phyloP scores from a whole-genome alignment of 78 protist species.

The Guillardia theta region DNA sequence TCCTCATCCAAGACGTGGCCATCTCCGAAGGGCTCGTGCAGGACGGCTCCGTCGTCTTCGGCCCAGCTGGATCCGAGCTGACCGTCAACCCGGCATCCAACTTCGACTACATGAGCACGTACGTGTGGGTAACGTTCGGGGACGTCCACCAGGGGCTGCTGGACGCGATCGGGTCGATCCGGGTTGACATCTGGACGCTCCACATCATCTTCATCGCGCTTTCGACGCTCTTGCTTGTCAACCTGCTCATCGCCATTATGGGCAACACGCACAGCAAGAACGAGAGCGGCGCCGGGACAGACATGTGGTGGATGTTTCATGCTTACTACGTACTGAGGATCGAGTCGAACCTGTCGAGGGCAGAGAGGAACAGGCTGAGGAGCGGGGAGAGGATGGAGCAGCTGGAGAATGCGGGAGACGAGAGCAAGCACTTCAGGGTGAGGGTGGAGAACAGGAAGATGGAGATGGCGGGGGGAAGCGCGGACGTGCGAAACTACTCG shows the following conservation, averaged over 20 bases:
- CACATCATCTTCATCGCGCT: background rate
- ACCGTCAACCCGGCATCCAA: background rate
- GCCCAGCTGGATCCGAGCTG: background rate
- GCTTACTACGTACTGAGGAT: background rate
- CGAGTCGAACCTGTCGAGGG: background rate
- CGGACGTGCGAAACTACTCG: background rate
- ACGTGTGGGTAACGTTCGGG: background rate
- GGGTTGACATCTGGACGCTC: background rate
- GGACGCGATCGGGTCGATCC: background rate
- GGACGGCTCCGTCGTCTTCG: background rate
- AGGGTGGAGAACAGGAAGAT: background rate
- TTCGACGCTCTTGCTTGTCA: background rate
- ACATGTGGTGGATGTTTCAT: background rate
- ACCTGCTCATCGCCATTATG: conserved; percentile 2
- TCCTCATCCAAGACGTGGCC: background rate
- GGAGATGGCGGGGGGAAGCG: background rate
- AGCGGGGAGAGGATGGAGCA: too few relatives aligned
- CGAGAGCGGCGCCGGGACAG: background rate
- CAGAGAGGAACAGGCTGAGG: too few relatives aligned
- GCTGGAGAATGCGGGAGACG: background rate
- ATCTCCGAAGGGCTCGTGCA: background rate
- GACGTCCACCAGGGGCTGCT: background rate
- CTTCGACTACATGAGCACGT: background rate
- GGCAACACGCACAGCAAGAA: background rate
- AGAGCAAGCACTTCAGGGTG: background rate